Percentiles rank a stretch among this genome's conserved stretches.
These are phyloP conservation scores for Trichothecium roseum DNA, from an alignment of 2,329 filamentous ascomycete genomes.

Conservation along the genomic window DNA sequence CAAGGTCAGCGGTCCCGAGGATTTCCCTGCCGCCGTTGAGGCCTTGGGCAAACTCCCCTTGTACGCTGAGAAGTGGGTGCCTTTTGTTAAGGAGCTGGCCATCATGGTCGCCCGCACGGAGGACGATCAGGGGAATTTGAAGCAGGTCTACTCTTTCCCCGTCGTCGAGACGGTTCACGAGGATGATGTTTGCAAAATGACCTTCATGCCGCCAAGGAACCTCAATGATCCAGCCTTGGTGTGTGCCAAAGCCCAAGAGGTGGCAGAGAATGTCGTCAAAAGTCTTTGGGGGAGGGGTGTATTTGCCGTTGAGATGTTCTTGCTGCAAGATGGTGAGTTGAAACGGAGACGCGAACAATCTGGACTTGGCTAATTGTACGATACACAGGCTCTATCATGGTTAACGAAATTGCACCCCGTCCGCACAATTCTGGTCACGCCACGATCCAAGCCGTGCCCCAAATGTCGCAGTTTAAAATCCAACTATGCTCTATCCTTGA, in stretches of 20 bases:
- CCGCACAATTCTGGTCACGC: slow-evolving; percentile 87
- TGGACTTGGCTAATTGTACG: slow-evolving; percentile 6
- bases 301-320: slow-evolving; percentile 94
- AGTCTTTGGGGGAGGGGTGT: slow-evolving; percentile 82
- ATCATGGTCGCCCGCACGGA: slow-evolving; percentile 93
- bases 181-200: slow-evolving; percentile 88
- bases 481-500: slow-evolving; percentile 79
- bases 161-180: slow-evolving; percentile 92
- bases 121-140: slow-evolving; percentile 42
- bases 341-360: not conserved
- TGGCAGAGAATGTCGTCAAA: slow-evolving; percentile 70
- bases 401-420: slow-evolving; percentile 55
- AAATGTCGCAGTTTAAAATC: slow-evolving; percentile 83
- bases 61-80: slow-evolving; percentile 84
- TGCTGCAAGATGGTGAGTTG: slow-evolving; percentile 55
- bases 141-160: slow-evolving; percentile 60
- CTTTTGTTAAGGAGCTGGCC: slow-evolving; percentile 78
- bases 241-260: slow-evolving; percentile 56
- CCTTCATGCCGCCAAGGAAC: slow-evolving; percentile 72
- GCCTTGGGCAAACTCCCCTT: slow-evolving; percentile 61
- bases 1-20: slow-evolving; percentile 32
- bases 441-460: slow-evolving; percentile 82
- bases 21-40: slow-evolving; percentile 53
- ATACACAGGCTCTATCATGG: slow-evolving; percentile 47
- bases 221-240: slow-evolving; percentile 43